These are phyloP conservation scores for Fusarium sp. DNA, from an alignment of 2,329 filamentous ascomycete genomes.

Conservation along the genomic window DNA sequence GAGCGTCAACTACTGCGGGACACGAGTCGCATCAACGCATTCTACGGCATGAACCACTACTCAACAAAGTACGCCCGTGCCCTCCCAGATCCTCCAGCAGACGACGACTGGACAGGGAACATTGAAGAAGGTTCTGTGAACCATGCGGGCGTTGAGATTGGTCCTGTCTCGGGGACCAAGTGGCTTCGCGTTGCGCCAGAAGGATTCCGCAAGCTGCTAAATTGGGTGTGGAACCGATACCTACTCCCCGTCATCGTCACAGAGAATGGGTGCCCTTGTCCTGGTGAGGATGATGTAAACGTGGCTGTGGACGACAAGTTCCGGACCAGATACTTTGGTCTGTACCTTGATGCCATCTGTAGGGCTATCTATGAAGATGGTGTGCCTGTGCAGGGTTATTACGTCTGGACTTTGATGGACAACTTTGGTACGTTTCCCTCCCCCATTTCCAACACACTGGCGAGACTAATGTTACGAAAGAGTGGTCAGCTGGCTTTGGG, in stretches of 20 bases:
- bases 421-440: not conserved
- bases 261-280: not conserved
- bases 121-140: slow-evolving; percentile 22
- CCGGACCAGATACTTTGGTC: not conserved
- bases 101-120: slow-evolving; percentile 35
- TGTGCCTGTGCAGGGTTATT: not conserved
- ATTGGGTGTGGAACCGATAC: slow-evolving; percentile 37
- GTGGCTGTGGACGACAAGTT: not conserved
- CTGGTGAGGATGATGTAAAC: not conserved
- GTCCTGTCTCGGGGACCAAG: slow-evolving; percentile 13
- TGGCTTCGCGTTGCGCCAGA: slow-evolving; percentile 28
- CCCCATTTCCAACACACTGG: fast-evolving
- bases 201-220: slow-evolving; percentile 37
- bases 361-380: not conserved
- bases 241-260: not conserved
- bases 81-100: slow-evolving; percentile 25
- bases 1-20: not conserved
- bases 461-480: not conserved
- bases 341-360: not conserved
- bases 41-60: slow-evolving; percentile 51
- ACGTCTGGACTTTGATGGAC: slow-evolving; percentile 1
- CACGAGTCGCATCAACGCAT: slow-evolving; percentile 32
- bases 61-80: slow-evolving; percentile 45
- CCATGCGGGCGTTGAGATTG: slow-evolving; percentile 7
- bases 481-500: slow-evolving; percentile 51